Evolutionary conservation across 2,329 filamentous ascomycete genomes (phyloP), one percentile per base, ranked within the genome.

Genomic region (Monosporascus ibericus): DNA sequence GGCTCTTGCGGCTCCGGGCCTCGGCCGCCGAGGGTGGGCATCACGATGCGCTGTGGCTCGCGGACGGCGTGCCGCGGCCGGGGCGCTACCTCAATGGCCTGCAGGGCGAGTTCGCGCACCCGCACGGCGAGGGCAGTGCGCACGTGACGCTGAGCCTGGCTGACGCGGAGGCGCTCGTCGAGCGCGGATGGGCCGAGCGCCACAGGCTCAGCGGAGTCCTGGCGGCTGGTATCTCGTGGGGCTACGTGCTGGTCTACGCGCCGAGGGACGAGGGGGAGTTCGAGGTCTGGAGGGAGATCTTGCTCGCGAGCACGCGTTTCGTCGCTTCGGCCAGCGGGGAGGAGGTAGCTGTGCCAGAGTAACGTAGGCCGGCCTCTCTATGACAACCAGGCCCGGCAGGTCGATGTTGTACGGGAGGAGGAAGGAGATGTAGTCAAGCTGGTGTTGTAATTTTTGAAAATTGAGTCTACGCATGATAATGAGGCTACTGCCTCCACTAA

Each of bases 191-290:
- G 72, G 72, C 64, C 18, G 67, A 73, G 61, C 59, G 72, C 4
- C 72, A 75, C 48, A 56, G 54, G 48, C 59, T 75, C 38, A 63
- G 64, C 15, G 69, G 70, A 1, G 61, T 60, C 3, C 24, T 7
- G 48, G 51, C 1, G 54, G 50, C 2, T 39, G 48, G 2, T 40
- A 55, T 1, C 5, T 70, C 72, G 1, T 66, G 65, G 60, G 63
- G 64, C 0, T 75, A 72, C 50, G 61, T 75, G 30, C 48, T 75
- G 44, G 42, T 75, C 0, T 75, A 75, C 27, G 71, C 72, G 44
- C 72, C 72, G 40, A 57, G 72, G 25, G 61, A 71, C 20, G 64
- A 64, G 18, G 61, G 27, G 1, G 73, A 75, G 58, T 62, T 69
- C 27, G 60, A 55, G 25, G 58, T 68, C 5, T 69, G 68, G 66